Evolutionary conservation across 2,329 filamentous ascomycete genomes (phyloP), one percentile per base, ranked within the genome.

Genomic region (Xylariomycetidae sp.): DNA sequence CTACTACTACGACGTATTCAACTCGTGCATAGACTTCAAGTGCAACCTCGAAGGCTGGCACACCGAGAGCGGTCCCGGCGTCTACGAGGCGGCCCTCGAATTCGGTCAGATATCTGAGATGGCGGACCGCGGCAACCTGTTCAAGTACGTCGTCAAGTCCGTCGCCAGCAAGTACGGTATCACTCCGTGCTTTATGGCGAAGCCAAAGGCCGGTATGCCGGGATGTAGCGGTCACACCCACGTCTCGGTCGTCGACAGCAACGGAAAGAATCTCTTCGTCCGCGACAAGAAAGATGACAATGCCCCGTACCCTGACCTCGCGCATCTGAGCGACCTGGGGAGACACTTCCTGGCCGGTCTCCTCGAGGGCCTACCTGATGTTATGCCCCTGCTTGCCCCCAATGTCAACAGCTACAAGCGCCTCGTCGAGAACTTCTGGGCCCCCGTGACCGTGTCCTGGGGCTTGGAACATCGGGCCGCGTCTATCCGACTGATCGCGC

Each of bases 331-430:
- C 4, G 89, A 97, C 49, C 62, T 95, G 12, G 92, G 92, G 2
- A 79, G 90, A 9, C 84, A 97, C 48, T 98, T 98, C 65, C 77
- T 98, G 1, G 92, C 92, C 1, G 92, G 92, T 6, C 63, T 98
- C 2, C 72, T 98, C 0, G 82, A 87, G 16, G 92, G 90, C 11
- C 73, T 98, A 4, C 88, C 92, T 3, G 88, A 96, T 54, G 79
- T 97, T 47, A 98, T 98, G 92, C 92, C 92, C 1, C 70, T 97
- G 38, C 71, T 98, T 10, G 92, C 90, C 1, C 92, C 92, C 0
- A 98, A 88, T 1, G 77, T 98, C 54, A 98, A 98, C 72, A 94
- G 87, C 41, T 98, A 98, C 72, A 98, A 98, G 66, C 82, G 92
- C 4, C 74, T 98, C 1, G 92, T 98, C 3, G 92, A 98, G 68